Percentiles rank a stretch among this genome's conserved stretches.
Evolutionary conservation across 2,329 filamentous ascomycete species (phyloP).

Genomic region (Chaetomium strumarium): DNA sequence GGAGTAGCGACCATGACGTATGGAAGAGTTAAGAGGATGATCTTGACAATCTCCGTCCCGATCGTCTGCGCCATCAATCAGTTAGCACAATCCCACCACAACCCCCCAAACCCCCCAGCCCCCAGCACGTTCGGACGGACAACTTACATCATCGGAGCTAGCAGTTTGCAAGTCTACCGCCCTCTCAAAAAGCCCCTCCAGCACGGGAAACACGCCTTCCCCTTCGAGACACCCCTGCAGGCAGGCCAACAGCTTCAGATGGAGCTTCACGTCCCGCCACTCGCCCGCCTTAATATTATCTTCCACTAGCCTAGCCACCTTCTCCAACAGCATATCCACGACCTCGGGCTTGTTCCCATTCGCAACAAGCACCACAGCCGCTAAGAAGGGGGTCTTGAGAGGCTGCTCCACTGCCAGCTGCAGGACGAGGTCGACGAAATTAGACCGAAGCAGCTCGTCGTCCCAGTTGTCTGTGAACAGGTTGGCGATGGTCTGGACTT

Average conservation of each 20-base stretch:
- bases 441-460: slow-evolving; percentile 68
- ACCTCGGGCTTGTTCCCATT: slow-evolving; percentile 75
- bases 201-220: slow-evolving; percentile 75
- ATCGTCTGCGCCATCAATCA: slow-evolving; percentile 46
- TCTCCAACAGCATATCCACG: slow-evolving; percentile 62
- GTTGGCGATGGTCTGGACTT: slow-evolving; percentile 68
- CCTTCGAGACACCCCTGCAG: slow-evolving; percentile 74
- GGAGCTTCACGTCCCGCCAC: slow-evolving; percentile 88
- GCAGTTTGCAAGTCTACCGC: slow-evolving; percentile 92
- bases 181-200: slow-evolving; percentile 85
- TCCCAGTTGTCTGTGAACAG: slow-evolving; percentile 77
- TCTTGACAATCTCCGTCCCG: slow-evolving; percentile 86
- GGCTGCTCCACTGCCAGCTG: slow-evolving; percentile 86
- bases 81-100: slow-evolving; percentile 3
- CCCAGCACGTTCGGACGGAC: not conserved
- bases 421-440: slow-evolving; percentile 66
- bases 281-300: slow-evolving; percentile 60
- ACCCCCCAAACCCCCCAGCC: too few species aligned
- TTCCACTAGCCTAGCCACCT: slow-evolving; percentile 57
- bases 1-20: slow-evolving; percentile 77
- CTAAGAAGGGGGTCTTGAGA: slow-evolving; percentile 94
- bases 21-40: slow-evolving; percentile 89
- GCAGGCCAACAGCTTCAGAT: slow-evolving; percentile 83
- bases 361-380: slow-evolving; percentile 71
- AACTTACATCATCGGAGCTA: slow-evolving; percentile 81